These are phyloP conservation scores for Wickerhamomyces chaumierensis DNA, from an alignment of 805 yeast genomes.

Conservation along the genomic window DNA sequence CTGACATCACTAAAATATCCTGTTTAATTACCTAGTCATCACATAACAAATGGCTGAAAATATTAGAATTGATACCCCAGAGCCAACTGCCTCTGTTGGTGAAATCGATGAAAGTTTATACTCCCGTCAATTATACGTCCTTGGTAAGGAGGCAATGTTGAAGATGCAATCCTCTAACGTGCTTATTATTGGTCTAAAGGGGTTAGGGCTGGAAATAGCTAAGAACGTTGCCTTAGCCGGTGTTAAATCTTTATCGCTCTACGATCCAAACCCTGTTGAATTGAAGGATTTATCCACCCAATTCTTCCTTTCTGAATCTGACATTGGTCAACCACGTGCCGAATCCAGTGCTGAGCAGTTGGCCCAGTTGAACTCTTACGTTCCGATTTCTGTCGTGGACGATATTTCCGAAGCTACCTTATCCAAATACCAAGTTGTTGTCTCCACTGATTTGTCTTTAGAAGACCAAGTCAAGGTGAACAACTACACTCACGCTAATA, in stretches of 20 bases:
- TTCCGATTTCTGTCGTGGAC: constrained; percentile 63
- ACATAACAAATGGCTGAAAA: constrained; percentile 18
- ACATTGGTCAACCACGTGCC: constrained; percentile 75
- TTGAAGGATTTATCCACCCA: constrained; percentile 78
- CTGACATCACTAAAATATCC: neutral
- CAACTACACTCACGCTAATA: constrained; percentile 58
- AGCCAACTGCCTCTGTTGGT: constrained; percentile 17
- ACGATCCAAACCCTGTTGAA: constrained; percentile 65
- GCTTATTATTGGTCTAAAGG: constrained; percentile 81
- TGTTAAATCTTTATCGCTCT: constrained; percentile 78
- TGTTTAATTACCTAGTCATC: neutral
- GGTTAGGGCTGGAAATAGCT: constrained; percentile 92
- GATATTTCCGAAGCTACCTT: constrained; percentile 45
- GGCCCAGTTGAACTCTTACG: constrained; percentile 81
- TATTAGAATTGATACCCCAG: constrained; percentile 33
- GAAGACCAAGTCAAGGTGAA: constrained; percentile 71
- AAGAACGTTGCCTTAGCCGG: constrained; percentile 96
- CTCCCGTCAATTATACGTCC: constrained; percentile 91
- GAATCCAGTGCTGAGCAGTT: constrained; percentile 53
- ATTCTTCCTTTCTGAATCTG: constrained; percentile 63
- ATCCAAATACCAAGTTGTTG: constrained; percentile 60
- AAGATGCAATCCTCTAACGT: constrained; percentile 92
- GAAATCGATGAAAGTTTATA: constrained; percentile 88
- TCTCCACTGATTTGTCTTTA: constrained; percentile 66
- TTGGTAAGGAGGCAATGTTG: constrained; percentile 97